Base-by-base conservation (phyloP, 2,329 filamentous ascomycete genomes). In the Didymella pomorum region DNA sequence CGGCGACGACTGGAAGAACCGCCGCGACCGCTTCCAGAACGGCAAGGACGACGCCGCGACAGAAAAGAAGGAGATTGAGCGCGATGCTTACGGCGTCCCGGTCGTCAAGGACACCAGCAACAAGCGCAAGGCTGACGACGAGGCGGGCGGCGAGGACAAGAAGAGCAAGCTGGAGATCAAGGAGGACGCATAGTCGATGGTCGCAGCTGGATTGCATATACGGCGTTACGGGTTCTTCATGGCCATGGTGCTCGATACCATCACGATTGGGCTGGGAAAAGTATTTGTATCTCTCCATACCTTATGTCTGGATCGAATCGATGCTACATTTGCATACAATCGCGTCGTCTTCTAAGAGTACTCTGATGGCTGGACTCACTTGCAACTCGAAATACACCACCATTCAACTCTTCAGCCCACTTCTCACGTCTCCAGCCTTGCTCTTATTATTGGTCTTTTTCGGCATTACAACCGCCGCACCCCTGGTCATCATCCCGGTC, bases 201-300 rank as follows among this genome's bases (percentile, higher is more conserved):
- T 25, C 20, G 12, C 39, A 20, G 35, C 35, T 20, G 18, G 37
- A 41, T 41, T 41, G 53, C 53, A 56, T 56, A 47, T 21, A 46
- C 37, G 41, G 46, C 44, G 69, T 7, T 83, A 97, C 97, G 52
- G 93, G 16, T 41, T 14, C 26, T 28, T 29, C 29, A 45, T 26
- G 20, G 50, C 23, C 28, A 28, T 44, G 39, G 50, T 52, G 29
- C 50, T 20, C 28, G 21, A 52, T 37, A 52, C 50, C 50, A 52
- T 39, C n/a, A 43, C 28, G 41, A 28, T 20, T 35, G 11, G 29
- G 8, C 20, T 47, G 45, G 50, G 42, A 46, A 52, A 52, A 52
- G 50, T 46, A 52, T 52, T 31, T 16, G 20, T 29, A 37, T 46
- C 29, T 25, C 16, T 18, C 37, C n/a, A 41, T 23, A 41, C 3